phyloP scores from a whole-genome alignment of 2,329 filamentous ascomycete genomes.

The Hymenoscyphus fraxineus region DNA sequence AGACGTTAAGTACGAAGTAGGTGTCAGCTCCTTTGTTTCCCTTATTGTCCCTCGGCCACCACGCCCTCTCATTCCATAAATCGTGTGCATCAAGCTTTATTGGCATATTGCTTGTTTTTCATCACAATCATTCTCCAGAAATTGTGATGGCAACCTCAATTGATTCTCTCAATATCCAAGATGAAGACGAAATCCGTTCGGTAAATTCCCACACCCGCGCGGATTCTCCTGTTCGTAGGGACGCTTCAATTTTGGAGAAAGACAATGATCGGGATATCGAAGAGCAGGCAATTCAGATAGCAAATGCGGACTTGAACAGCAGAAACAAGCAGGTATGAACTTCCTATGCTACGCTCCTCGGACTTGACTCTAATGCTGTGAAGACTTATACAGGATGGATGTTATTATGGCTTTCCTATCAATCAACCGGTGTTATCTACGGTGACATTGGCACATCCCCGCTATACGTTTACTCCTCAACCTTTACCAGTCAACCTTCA shows the following conservation, averaged over 20 bases:
- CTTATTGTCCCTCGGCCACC: not conserved
- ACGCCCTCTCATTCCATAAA: not conserved
- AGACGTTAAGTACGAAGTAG: not conserved
- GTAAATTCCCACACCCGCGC: conserved; percentile 15
- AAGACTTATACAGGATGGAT: conserved; percentile 29
- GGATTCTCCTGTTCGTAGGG: conserved; percentile 8
- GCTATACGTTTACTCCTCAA: conserved; percentile 70
- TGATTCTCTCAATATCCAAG: conserved; percentile 20
- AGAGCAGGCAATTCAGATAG: conserved; percentile 25
- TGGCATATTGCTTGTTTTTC: not conserved
- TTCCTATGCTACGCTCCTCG: not conserved
- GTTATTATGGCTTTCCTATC: conserved; percentile 53
- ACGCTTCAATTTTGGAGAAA: conserved; percentile 23
- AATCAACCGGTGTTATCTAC: conserved; percentile 64
- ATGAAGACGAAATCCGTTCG: conserved; percentile 26
- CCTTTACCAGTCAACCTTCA: conserved; percentile 53
- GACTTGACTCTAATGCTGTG: not conserved
- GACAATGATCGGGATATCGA: conserved; percentile 21
- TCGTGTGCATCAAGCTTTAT: not conserved
- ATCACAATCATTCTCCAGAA: not conserved
- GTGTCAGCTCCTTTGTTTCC: not conserved
- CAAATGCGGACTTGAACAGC: conserved; percentile 29
- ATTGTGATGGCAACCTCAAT: conserved; percentile 20
- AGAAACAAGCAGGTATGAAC: conserved; percentile 32
- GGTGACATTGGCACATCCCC: conserved; percentile 63